Conservation (phyloP, 306 rosid species). For the Quercus alba region DNA sequence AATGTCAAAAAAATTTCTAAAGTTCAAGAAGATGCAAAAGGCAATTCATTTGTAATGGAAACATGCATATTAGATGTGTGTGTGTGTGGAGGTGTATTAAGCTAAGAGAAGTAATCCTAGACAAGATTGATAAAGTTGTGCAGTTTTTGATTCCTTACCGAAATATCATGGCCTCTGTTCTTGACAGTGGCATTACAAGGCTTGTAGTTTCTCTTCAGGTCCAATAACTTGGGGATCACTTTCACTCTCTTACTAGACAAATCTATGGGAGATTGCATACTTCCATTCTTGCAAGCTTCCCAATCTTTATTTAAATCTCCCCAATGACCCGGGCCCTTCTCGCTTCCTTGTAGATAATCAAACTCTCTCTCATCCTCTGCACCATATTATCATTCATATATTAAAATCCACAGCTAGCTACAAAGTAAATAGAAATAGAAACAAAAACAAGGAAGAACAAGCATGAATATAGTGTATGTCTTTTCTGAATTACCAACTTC, state of each 20-base stretch:
- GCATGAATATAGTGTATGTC: background rate
- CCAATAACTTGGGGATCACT: slow-evolving; percentile 30
- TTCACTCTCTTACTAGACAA: slow-evolving; percentile 36
- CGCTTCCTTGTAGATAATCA: slow-evolving; percentile 40
- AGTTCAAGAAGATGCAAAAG: background rate
- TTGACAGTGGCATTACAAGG: slow-evolving; percentile 43
- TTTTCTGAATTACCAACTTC: slow-evolving; percentile 58
- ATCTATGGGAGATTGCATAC: slow-evolving; percentile 72
- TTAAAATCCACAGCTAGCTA: background rate
- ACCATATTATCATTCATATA: background rate
- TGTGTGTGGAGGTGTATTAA: background rate
- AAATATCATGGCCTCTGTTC: slow-evolving; percentile 74
- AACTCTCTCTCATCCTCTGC: slow-evolving; percentile 66
- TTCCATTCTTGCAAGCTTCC: slow-evolving; percentile 52
- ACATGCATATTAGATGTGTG: no score
- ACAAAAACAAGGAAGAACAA: background rate
- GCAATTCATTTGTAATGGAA: no score
- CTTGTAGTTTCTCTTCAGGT: slow-evolving; percentile 31
- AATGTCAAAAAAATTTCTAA: no score
- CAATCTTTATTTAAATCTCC: slow-evolving; percentile 58
- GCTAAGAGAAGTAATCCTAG: background rate
- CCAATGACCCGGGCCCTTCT: slow-evolving; percentile 58
- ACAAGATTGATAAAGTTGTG: background rate
- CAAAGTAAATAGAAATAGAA: background rate
- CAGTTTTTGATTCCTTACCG: slow-evolving; percentile 29